These are phyloP conservation scores for Postia placenta DNA, from an alignment of 768 basidiomycete genomes.

Conservation along the genomic window DNA sequence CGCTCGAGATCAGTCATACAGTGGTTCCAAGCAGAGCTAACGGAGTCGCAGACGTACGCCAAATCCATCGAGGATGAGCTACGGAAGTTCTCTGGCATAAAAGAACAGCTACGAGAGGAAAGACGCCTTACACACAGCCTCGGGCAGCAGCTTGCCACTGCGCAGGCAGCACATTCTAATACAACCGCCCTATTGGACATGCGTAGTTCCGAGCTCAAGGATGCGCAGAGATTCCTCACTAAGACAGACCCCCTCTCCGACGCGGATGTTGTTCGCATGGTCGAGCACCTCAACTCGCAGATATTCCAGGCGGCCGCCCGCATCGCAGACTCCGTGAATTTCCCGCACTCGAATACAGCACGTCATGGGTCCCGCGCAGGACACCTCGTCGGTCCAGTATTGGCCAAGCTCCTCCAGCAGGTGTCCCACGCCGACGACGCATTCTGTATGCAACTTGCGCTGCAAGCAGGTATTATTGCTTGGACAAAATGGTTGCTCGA, in stretches of 20 bases:
- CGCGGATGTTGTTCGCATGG: constrained; percentile 38
- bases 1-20: no score
- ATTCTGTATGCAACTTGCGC: constrained; percentile 8
- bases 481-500: background rate
- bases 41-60: no score
- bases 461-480: constrained; percentile 6
- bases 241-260: constrained; percentile 39
- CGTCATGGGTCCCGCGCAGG: background rate
- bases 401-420: background rate
- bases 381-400: background rate
- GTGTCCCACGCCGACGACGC: background rate
- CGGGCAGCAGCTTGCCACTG: background rate
- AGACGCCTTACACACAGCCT: background rate
- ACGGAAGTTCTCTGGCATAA: no score
- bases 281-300: constrained; percentile 42
- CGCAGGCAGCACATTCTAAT: background rate
- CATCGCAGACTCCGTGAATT: constrained; percentile 39
- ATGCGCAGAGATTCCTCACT: constrained; percentile 40
- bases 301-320: constrained; percentile 45
- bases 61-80: no score
- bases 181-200: constrained; percentile 18
- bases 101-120: background rate
- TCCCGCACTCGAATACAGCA: background rate
- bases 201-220: constrained; percentile 41
- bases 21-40: no score